Evolutionary conservation across 2,329 filamentous ascomycete species (phyloP).

Genomic region (Metarhizium anisopliae): DNA sequence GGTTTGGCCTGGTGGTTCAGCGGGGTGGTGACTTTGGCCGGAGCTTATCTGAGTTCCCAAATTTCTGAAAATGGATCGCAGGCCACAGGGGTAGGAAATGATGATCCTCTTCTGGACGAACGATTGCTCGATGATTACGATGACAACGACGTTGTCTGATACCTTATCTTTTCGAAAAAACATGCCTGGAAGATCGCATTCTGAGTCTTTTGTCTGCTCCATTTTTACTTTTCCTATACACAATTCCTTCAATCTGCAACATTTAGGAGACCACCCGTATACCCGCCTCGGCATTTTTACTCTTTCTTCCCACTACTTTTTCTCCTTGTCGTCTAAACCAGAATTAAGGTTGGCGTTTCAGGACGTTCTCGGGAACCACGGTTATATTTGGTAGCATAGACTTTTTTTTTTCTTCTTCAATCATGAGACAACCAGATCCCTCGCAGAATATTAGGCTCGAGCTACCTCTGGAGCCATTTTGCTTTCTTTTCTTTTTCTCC

Average conservation of each 20-base stretch:
- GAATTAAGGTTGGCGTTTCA: neutral
- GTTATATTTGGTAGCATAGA: neutral
- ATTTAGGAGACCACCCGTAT: neutral
- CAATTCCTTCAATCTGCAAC: neutral
- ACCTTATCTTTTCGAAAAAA: neutral
- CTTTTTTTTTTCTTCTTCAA: neutral
- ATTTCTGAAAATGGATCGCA: constrained; percentile 56
- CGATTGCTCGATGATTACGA: constrained; percentile 18
- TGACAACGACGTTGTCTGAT: constrained; percentile 22
- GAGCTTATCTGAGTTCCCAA: constrained; percentile 65
- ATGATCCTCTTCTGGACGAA: constrained; percentile 26
- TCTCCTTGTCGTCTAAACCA: neutral
- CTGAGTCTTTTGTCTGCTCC: neutral
- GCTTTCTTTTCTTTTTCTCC: neutral
- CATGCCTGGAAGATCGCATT: no score
- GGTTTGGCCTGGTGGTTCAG: constrained; percentile 92
- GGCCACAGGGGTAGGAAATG: constrained; percentile 30
- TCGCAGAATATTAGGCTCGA: neutral
- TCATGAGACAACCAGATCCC: neutral
- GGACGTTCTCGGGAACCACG: neutral
- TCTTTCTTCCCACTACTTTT: neutral
- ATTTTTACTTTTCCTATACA: neutral
- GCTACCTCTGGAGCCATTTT: neutral
- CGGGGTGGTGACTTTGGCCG: constrained; percentile 64
- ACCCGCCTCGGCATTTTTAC: neutral